Conservation (phyloP, 495 filamentous ascomycete genomes). For the Neurospora discreta region DNA sequence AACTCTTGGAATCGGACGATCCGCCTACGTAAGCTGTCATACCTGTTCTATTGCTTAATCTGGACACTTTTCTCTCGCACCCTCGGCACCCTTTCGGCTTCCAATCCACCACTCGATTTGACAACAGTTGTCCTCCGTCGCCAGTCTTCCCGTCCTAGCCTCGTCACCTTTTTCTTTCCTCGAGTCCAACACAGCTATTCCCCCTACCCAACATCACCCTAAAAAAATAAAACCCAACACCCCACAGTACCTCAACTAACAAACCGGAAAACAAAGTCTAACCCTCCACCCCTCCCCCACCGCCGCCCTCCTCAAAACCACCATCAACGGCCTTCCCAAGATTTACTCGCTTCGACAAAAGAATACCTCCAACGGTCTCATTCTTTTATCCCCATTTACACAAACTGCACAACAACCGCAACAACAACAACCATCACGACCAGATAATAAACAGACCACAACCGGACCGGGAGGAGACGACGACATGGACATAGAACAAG, state of each 20-base stretch:
- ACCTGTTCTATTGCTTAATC: rapidly evolving
- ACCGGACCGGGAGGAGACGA: neutral
- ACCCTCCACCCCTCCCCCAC: slow-evolving; percentile 52
- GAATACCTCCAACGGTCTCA: slow-evolving; percentile 80
- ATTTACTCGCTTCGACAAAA: slow-evolving; percentile 81
- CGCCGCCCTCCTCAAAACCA: slow-evolving; percentile 63
- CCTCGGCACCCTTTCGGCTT: too few species aligned
- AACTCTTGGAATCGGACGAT: slow-evolving; percentile 49
- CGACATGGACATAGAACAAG: neutral
- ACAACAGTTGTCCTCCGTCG: too few species aligned
- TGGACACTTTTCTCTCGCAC: too few species aligned
- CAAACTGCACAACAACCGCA: neutral
- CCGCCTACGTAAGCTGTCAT: slow-evolving; percentile 44
- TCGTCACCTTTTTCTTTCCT: too few species aligned
- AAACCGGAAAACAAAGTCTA: slow-evolving; percentile 35
- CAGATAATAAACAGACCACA: neutral
- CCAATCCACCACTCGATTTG: too few species aligned
- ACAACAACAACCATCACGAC: neutral
- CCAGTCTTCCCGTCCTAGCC: too few species aligned
- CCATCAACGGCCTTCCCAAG: slow-evolving; percentile 25
- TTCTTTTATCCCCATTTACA: slow-evolving; percentile 45
- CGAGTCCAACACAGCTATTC: too few species aligned
- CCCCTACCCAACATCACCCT: too few species aligned
- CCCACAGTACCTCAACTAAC: too few species aligned
- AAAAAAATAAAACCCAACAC: too few species aligned